phyloP scores from a whole-genome alignment of 129 eudicot species.

The Lonicera japonica region DNA sequence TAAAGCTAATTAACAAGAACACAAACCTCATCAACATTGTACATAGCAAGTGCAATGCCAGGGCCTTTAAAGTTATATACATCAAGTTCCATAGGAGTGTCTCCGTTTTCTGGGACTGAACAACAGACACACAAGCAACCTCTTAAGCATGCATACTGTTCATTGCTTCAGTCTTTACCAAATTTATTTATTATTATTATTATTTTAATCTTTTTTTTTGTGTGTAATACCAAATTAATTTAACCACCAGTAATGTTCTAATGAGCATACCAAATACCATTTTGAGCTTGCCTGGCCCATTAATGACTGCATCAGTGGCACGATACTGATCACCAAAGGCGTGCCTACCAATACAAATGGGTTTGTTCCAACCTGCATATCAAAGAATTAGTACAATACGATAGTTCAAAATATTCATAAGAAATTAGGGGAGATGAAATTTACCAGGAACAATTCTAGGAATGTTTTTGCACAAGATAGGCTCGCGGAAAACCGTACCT shows the following conservation, averaged over 20 bases:
- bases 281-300: slow-evolving; percentile 91
- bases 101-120: slow-evolving; percentile 77
- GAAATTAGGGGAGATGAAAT: not conserved
- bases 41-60: slow-evolving; percentile 97
- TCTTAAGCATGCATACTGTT: slow-evolving; percentile 5
- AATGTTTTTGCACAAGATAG: slow-evolving; percentile 75
- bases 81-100: slow-evolving; percentile 63
- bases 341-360: slow-evolving; percentile 97
- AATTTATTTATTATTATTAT: too few relatives aligned
- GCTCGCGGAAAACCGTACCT: slow-evolving; percentile 99
- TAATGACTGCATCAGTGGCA: slow-evolving; percentile 76
- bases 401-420: slow-evolving; percentile 15
- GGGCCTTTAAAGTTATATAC: slow-evolving; percentile 87
- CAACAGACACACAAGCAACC: slow-evolving; percentile 8
- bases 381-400: slow-evolving; percentile 2
- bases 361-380: slow-evolving; percentile 83
- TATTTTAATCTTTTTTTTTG: too few relatives aligned
- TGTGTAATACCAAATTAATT: too few relatives aligned
- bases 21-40: slow-evolving; percentile 82
- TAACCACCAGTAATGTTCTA: not conserved
- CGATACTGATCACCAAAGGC: slow-evolving; percentile 99
- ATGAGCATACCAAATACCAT: slow-evolving; percentile 70
- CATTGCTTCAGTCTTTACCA: not conserved
- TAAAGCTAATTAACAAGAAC: slow-evolving; percentile 4
- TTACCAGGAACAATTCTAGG: slow-evolving; percentile 88